Conservation (phyloP, 2,329 filamentous ascomycete genomes). For the Rosellinia necatrix region DNA sequence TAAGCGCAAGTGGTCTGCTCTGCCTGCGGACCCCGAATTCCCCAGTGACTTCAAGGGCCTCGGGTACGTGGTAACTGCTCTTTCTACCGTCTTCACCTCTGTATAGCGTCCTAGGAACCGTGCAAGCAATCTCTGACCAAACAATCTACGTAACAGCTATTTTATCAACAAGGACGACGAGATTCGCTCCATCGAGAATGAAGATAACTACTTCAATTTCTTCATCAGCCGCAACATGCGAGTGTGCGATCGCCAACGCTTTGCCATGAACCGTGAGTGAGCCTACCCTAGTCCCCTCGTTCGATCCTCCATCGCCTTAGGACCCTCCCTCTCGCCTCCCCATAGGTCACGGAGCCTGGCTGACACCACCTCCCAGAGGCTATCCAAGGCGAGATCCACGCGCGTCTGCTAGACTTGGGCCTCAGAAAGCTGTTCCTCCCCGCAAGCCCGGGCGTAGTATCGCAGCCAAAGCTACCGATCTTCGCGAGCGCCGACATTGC, state of each 20-base stretch:
- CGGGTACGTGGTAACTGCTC: constrained; percentile 58
- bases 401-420: constrained; percentile 55
- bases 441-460: constrained; percentile 41
- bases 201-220: constrained; percentile 74
- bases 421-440: constrained; percentile 12
- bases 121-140: neutral
- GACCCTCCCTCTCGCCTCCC: neutral
- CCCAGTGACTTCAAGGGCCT: constrained; percentile 69
- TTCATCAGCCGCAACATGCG: constrained; percentile 74
- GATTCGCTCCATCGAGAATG: constrained; percentile 70
- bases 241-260: constrained; percentile 75
- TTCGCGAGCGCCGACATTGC: constrained; percentile 61
- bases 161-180: constrained; percentile 78
- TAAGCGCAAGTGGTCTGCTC: constrained; percentile 66
- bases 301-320: neutral
- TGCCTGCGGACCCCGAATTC: constrained; percentile 73
- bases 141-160: constrained; percentile 59
- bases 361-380: constrained; percentile 55
- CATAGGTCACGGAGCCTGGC: neutral
- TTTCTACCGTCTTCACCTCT: neutral
- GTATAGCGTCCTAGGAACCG: neutral
- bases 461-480: constrained; percentile 69
- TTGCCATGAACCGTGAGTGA: constrained; percentile 70
- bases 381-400: constrained; percentile 61
- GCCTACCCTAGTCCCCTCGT: neutral